Base-by-base conservation (phyloP, 352 stramenopile species). In the Globisporangium camurandrum region DNA sequence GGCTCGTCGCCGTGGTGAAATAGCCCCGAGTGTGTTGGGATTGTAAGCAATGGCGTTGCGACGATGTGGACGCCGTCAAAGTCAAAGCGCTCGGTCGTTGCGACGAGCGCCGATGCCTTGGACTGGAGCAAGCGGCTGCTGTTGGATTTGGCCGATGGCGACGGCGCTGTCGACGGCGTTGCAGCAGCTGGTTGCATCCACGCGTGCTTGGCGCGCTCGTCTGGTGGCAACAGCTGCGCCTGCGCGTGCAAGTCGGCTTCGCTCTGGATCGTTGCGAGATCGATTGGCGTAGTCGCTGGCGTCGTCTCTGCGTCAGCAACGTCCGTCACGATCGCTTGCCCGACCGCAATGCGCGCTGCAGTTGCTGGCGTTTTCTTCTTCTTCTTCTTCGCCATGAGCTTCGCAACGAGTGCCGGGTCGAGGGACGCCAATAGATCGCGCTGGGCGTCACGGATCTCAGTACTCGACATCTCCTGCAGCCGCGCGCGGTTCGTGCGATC, bases 1-100 rank as follows among this genome's bases (percentile, higher is more conserved):
- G 79, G 82, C 17, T 89, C 73, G 38, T 91, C 76, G 0, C 82
- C 82, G 45, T 93, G 82, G 45, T 93, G 82, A 45, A 86, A 91
- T 0, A 93, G 64, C 14, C 82, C 82, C 1, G 82, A 88, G 42
- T 86, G 71, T 19, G 57, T 50, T 8, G 74, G 41, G 23, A 46
- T 34, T 23, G 39, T 12, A 39, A 5, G 9, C 7, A 69, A 4
- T 70, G 41, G 9, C 64, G 40, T 1, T 44, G 28, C 54, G 45
- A 4, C 61, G 3, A 86, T 39, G 9, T 62, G 23, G 0, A 71
- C 47, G 3, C 82, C 82, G 23, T 85, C 56, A 41, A 93, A 69
- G 54, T 88, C 79, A 55, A 89, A 86, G 17, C 82, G 73, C 46
- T 88, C 73, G 7, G 63, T 37, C n/a, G 66, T 81, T 6, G 77